phyloP scores from a whole-genome alignment of 805 yeast genomes.

The Candida mattraensis region DNA sequence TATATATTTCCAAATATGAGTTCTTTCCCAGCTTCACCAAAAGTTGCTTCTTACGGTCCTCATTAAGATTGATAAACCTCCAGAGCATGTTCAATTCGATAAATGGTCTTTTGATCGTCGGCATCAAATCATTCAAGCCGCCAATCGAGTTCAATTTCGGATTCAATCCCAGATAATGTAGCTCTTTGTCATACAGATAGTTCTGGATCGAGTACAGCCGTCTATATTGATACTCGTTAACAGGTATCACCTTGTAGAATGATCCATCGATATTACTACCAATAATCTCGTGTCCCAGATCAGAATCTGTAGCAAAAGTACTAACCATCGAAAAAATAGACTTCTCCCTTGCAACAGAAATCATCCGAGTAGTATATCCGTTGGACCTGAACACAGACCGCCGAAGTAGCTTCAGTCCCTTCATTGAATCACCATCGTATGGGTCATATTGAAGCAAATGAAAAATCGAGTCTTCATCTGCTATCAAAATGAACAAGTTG shows the following conservation, averaged over 20 bases:
- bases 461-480: constrained; percentile 65
- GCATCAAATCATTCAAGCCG: constrained; percentile 32
- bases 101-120: constrained; percentile 56
- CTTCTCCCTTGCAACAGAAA: constrained; percentile 40
- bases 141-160: constrained; percentile 66
- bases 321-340: constrained; percentile 31
- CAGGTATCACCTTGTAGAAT: constrained; percentile 68
- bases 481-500: constrained; percentile 61
- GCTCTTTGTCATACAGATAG: constrained; percentile 76
- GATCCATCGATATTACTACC: constrained; percentile 84
- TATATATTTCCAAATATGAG: constrained; percentile 62
- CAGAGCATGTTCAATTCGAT: constrained; percentile 61
- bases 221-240: constrained; percentile 73
- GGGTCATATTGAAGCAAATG: constrained; percentile 88
- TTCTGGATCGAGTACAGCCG: constrained; percentile 83
- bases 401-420: constrained; percentile 74
- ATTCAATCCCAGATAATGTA: constrained; percentile 75
- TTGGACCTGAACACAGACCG: constrained; percentile 72
- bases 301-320: constrained; percentile 30
- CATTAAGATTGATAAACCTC: constrained; percentile 53
- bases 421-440: constrained; percentile 78
- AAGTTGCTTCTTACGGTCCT: constrained; percentile 53
- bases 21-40: constrained; percentile 59
- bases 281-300: constrained; percentile 52
- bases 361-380: constrained; percentile 55